These are phyloP conservation scores for Paraphaeosphaeria sporulosa DNA, from an alignment of 2,329 filamentous ascomycete species.

Conservation along the genomic window DNA sequence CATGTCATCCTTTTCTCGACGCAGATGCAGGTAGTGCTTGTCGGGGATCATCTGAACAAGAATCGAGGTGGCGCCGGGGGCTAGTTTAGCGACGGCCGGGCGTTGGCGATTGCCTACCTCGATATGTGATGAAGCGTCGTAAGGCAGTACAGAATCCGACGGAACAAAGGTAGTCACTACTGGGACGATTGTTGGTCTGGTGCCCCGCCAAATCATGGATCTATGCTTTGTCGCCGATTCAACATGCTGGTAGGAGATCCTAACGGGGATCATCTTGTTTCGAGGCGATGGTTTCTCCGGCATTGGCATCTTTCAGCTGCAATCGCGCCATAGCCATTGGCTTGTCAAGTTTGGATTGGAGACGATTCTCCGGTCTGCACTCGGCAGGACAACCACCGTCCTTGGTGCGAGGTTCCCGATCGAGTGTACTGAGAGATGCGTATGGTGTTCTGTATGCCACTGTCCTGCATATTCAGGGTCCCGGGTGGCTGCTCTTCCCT, in stretches of 20 bases:
- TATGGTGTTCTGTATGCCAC: background rate
- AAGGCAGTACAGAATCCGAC: background rate
- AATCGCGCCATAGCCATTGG: background rate
- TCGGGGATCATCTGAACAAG: constrained; percentile 12
- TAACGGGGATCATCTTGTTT: constrained; percentile 1
- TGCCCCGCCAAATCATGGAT: background rate
- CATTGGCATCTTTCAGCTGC: background rate
- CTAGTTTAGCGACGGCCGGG: background rate
- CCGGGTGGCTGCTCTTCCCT: constrained; percentile 3
- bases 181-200: background rate
- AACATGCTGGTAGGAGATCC: background rate
- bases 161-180: background rate
- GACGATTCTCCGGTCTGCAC: background rate
- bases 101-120: background rate
- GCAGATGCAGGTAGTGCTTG: constrained; percentile 1
- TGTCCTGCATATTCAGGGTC: constrained; percentile 10
- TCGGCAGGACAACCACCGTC: background rate
- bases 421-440: background rate
- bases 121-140: background rate
- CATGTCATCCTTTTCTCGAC: background rate
- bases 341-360: background rate
- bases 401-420: background rate
- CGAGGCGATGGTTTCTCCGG: background rate
- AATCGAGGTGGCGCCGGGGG: background rate
- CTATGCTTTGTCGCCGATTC: background rate